Conservation (phyloP, 2,329 filamentous ascomycete genomes). For the Aplosporella prunicola region DNA sequence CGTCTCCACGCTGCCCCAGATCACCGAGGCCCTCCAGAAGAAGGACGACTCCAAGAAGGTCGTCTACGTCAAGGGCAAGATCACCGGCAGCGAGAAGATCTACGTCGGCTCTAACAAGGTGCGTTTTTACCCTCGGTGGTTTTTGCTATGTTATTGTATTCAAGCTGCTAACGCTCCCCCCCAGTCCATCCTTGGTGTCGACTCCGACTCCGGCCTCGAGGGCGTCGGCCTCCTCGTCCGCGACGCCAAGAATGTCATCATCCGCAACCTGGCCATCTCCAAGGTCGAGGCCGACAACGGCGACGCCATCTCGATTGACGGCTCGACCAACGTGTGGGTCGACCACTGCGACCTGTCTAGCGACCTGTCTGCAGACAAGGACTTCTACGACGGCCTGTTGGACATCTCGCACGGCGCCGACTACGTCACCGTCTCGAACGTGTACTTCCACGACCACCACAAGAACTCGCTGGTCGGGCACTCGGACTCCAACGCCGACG, state of each 20-base stretch:
- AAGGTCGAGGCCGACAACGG: conserved; percentile 48
- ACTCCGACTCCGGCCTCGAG: conserved; percentile 27
- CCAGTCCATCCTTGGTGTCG: conserved; percentile 27
- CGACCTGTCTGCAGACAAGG: conserved; percentile 54
- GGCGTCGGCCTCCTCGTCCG: conserved; percentile 47
- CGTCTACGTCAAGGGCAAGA: conserved; percentile 7
- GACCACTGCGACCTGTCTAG: conserved; percentile 58
- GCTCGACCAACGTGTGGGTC: conserved; percentile 48
- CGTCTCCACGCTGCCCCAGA: conserved; percentile 42
- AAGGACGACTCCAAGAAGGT: not conserved
- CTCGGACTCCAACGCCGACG: conserved; percentile 45
- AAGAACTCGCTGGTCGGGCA: conserved; percentile 54
- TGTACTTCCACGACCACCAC: conserved; percentile 49
- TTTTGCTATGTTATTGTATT: too few relatives aligned
- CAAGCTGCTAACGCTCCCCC: not conserved
- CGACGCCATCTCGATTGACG: conserved; percentile 52
- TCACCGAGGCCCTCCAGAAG: conserved; percentile 38
- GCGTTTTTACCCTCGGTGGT: not conserved
- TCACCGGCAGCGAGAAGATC: conserved; percentile 4
- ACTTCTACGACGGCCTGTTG: conserved; percentile 53
- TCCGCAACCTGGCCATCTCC: conserved; percentile 52
- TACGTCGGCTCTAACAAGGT: conserved; percentile 9
- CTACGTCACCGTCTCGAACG: conserved; percentile 47
- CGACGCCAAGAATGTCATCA: conserved; percentile 48
- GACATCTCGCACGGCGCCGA: conserved; percentile 56